Conservation (phyloP, 2,329 filamentous ascomycete species). For the Trichoderma atrobrunneum region DNA sequence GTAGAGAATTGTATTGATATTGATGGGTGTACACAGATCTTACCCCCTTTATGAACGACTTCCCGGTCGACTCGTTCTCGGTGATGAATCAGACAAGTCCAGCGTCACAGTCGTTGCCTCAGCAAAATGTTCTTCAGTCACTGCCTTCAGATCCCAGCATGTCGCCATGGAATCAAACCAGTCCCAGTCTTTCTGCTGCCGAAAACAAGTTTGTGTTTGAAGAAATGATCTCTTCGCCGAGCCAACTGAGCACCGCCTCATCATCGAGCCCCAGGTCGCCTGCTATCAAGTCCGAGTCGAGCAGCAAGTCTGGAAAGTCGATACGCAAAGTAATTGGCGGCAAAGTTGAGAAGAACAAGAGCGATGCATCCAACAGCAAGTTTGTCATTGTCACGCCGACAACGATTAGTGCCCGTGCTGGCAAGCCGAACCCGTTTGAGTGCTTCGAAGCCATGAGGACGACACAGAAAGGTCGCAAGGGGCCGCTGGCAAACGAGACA, state of each 20-base stretch:
- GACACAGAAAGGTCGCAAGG: constrained; percentile 55
- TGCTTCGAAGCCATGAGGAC: constrained; percentile 53
- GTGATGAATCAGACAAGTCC: constrained; percentile 29
- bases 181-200: constrained; percentile 29
- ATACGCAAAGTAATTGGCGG: constrained; percentile 44
- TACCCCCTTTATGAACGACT: constrained; percentile 31
- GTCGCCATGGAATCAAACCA: constrained; percentile 43
- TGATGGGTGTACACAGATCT: constrained; percentile 27
- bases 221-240: constrained; percentile 36
- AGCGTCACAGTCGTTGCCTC: constrained; percentile 37
- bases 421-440: constrained; percentile 51
- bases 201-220: constrained; percentile 40
- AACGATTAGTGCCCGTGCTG: constrained; percentile 50
- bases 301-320: constrained; percentile 32
- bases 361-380: constrained; percentile 41
- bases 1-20: not conserved
- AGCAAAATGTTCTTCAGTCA: constrained; percentile 33
- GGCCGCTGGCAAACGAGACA: constrained; percentile 51
- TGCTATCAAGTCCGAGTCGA: constrained; percentile 28
- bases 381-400: constrained; percentile 57
- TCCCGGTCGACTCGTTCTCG: constrained; percentile 33
- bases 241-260: constrained; percentile 27
- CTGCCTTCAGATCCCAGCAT: not conserved
- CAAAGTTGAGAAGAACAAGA: constrained; percentile 47
- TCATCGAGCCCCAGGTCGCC: constrained; percentile 32